Base-by-base conservation (phyloP, 805 yeast genomes). In the Spathaspora passalidarum region DNA sequence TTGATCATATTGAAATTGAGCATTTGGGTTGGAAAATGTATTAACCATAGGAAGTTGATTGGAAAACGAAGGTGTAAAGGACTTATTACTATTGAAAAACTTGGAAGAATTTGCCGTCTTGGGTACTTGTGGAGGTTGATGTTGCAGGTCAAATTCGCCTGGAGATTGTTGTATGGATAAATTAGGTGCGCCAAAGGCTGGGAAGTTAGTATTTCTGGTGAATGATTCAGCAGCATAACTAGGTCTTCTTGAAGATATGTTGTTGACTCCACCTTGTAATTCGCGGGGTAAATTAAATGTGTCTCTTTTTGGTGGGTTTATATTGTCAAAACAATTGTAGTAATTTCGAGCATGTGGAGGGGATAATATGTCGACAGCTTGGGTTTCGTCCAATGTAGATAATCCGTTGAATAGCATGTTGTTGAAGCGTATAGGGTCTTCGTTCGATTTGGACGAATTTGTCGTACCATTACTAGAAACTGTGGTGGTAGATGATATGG, bases 151-250 rank as follows among this genome's bases (percentile, higher is more conserved):
- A n/a, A 32, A 14, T 26, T 10, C 22, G 22, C 19, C 35, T 22
- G 44, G 38, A 6, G 37, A 21, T 34, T 34, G 32, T 7, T 40
- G 22, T 19, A 32, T 42, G 18, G 36, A 36, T 14, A 23, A 43
- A 10, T 42, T 20, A 22, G 36, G 40, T 3, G 26, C 16, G 14
- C 19, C n/a, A 32, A 40, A 19, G 14, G 17, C 38, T 11, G 37
- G 29, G 17, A 16, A 38, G 6, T 11, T 29, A 21, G 32, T 41
- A 20, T 60, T 56, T 42, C 78, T 64, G 20, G 82, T 77, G 48
- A 79, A 70, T 2, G 77, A 66, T 56, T 84, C 92, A 2, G 90
- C 87, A 10, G 88, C 82, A 58, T 81, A 85, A 44, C 85, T 78
- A 11, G 91, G 89, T 63, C 94, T 76, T 63, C 94, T 74, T 9